Percentiles rank a stretch among this genome's conserved stretches.
Evolutionary conservation across 2,329 filamentous ascomycete genomes (phyloP).

Genomic region (Coniochaeta sp.): DNA sequence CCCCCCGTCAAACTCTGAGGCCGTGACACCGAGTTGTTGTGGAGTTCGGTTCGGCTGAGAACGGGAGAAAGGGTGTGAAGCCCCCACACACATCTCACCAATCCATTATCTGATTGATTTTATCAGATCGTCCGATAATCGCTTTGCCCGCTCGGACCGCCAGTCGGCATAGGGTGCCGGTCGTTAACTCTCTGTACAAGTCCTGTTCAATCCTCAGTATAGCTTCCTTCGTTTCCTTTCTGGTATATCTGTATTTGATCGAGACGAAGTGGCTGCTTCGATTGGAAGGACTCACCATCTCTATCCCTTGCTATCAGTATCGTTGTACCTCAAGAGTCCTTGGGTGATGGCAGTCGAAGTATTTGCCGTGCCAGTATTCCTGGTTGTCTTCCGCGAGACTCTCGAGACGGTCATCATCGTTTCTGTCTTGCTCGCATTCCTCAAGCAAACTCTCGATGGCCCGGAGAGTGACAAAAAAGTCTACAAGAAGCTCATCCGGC

Average conservation of each 20-base stretch:
- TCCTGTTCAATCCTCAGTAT: neutral
- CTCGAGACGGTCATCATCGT: conserved; percentile 80
- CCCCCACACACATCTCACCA: neutral
- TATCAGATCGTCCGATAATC: conserved; percentile 12
- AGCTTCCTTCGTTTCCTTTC: neutral
- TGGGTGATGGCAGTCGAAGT: conserved; percentile 56
- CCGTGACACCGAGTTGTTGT: neutral
- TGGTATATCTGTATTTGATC: neutral
- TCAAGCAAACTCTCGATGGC: conserved; percentile 70
- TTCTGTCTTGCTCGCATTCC: conserved; percentile 76
- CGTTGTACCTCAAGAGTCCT: neutral
- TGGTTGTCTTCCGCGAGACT: conserved; percentile 82
- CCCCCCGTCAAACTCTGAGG: neutral
- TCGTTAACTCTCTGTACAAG: neutral
- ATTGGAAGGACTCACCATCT: neutral
- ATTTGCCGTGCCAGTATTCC: conserved; percentile 76
- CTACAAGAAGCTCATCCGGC: conserved; percentile 61
- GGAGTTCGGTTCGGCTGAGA: neutral
- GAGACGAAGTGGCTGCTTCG: neutral
- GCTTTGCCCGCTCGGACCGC: neutral
- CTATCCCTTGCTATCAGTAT: neutral
- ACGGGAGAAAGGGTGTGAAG: neutral
- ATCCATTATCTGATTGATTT: conserved; percentile 2
- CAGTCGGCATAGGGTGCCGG: neutral
- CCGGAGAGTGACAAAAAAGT: conserved; percentile 51